Percentiles rank a stretch among this genome's conserved stretches.
phyloP scores from a whole-genome alignment of 495 filamentous ascomycete genomes.

The Parathielavia appendiculata region DNA sequence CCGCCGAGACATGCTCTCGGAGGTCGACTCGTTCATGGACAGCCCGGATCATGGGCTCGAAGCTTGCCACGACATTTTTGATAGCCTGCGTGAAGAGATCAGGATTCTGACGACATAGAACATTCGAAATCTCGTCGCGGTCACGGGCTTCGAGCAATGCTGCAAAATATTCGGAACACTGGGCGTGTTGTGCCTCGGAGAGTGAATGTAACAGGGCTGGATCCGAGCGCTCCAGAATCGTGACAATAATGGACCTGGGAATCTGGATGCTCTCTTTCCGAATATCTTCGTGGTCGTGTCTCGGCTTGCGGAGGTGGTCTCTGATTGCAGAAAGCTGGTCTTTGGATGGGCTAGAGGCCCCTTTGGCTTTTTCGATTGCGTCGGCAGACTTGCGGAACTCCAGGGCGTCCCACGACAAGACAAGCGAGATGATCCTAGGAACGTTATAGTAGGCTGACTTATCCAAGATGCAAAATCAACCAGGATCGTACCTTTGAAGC shows the following conservation, averaged over 20 bases:
- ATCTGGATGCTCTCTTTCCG: conserved; percentile 37
- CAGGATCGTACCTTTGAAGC: conserved; percentile 42
- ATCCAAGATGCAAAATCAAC: neutral
- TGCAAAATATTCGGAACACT: conserved; percentile 55
- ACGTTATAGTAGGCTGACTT: conserved; percentile 6
- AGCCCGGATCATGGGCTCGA: conserved; percentile 60
- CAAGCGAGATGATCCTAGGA: conserved; percentile 56
- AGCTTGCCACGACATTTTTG: conserved; percentile 51
- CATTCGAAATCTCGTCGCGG: conserved; percentile 53
- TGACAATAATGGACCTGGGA: conserved; percentile 45
- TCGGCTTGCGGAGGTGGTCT: conserved; percentile 40
- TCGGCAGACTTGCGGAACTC: conserved; percentile 52
- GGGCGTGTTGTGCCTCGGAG: conserved; percentile 47
- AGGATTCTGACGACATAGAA: conserved; percentile 53
- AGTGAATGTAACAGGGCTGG: conserved; percentile 31
- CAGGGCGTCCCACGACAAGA: conserved; percentile 55
- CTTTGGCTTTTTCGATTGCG: conserved; percentile 48
- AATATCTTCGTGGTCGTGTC: conserved; percentile 45
- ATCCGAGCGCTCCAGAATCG: conserved; percentile 41
- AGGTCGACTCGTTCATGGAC: conserved; percentile 62
- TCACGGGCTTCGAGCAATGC: conserved; percentile 55
- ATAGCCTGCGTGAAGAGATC: conserved; percentile 56
- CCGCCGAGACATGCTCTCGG: conserved; percentile 51
- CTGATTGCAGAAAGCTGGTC: conserved; percentile 47
- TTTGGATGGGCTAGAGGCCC: conserved; percentile 38